Conservation (phyloP, 768 basidiomycete genomes). For the Dioszegia hungarica region DNA sequence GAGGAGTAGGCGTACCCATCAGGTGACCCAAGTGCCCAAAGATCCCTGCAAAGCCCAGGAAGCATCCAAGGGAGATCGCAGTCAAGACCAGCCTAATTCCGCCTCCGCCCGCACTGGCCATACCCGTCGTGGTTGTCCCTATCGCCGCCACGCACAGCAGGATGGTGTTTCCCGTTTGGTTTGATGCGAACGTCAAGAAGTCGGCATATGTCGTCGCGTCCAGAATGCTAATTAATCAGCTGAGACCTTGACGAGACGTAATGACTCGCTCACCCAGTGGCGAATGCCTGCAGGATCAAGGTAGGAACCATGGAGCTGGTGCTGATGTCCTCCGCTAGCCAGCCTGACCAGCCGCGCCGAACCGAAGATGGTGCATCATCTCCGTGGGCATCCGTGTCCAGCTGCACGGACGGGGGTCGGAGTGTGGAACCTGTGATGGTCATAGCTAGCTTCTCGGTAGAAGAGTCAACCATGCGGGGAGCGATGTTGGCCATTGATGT, state of each 20-base stretch:
- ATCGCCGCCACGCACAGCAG: slow-evolving; percentile 33
- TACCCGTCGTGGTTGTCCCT: slow-evolving; percentile 10
- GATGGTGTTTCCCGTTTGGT: slow-evolving; percentile 43
- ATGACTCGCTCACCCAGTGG: slow-evolving; percentile 25
- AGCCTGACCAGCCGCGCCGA: slow-evolving; percentile 13
- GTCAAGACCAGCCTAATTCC: slow-evolving; percentile 20
- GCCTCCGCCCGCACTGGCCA: background rate
- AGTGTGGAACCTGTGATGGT: background rate
- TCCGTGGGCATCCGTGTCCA: too few relatives aligned
- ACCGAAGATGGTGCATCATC: too few relatives aligned
- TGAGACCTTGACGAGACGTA: background rate
- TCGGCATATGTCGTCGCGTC: slow-evolving; percentile 43
- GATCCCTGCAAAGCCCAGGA: slow-evolving; percentile 23
- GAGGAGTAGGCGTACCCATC: slow-evolving; percentile 18
- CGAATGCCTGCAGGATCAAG: slow-evolving; percentile 31
- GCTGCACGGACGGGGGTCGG: background rate
- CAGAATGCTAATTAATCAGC: slow-evolving; percentile 17
- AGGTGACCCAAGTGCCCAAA: slow-evolving; percentile 38
- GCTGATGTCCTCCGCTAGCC: slow-evolving; percentile 20
- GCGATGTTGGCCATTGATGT: too few relatives aligned
- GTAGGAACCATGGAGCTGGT: slow-evolving; percentile 18
- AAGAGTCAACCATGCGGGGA: too few relatives aligned
- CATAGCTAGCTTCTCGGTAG: too few relatives aligned
- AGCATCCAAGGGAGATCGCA: slow-evolving; percentile 29
- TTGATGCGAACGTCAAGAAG: slow-evolving; percentile 37